Conservation (phyloP, 75 land plant species). For the Pinus tabuliformis region DNA sequence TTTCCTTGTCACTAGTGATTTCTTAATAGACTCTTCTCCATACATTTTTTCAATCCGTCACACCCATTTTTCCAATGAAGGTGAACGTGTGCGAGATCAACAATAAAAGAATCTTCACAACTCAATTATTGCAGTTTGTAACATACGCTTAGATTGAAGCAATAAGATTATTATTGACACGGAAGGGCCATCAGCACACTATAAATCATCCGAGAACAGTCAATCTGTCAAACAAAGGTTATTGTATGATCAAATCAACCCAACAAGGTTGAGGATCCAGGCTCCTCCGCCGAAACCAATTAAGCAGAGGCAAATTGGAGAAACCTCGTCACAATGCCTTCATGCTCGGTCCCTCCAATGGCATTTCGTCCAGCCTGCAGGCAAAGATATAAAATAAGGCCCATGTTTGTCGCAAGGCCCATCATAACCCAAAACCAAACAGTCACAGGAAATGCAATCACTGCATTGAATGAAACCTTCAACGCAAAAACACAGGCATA, state of each 20-base stretch:
- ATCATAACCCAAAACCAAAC: not conserved
- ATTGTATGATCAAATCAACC: too few relatives aligned
- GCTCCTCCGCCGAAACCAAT: not conserved
- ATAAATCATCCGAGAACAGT: too few relatives aligned
- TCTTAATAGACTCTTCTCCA: conserved; percentile 1
- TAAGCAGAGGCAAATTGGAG: not conserved
- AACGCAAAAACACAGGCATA: too few relatives aligned
- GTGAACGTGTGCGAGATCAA: too few relatives aligned
- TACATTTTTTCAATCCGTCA: conserved; percentile 5
- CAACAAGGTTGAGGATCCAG: too few relatives aligned
- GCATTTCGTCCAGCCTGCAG: not conserved
- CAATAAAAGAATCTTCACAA: not conserved
- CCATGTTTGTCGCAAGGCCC: not conserved
- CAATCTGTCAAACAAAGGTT: too few relatives aligned
- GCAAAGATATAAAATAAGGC: conserved; percentile 1
- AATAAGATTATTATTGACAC: not conserved
- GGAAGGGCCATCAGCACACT: too few relatives aligned
- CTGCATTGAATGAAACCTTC: too few relatives aligned
- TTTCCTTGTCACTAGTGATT: not conserved
- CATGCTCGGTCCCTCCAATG: conserved; percentile 1
- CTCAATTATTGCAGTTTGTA: not conserved
- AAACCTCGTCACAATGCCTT: not conserved
- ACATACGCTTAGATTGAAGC: not conserved
- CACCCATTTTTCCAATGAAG: not conserved
- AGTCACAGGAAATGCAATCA: not conserved